Conservation (phyloP, 225 moss, liverwort and hornwort genomes). For the Physcomitrellopsis africana region DNA sequence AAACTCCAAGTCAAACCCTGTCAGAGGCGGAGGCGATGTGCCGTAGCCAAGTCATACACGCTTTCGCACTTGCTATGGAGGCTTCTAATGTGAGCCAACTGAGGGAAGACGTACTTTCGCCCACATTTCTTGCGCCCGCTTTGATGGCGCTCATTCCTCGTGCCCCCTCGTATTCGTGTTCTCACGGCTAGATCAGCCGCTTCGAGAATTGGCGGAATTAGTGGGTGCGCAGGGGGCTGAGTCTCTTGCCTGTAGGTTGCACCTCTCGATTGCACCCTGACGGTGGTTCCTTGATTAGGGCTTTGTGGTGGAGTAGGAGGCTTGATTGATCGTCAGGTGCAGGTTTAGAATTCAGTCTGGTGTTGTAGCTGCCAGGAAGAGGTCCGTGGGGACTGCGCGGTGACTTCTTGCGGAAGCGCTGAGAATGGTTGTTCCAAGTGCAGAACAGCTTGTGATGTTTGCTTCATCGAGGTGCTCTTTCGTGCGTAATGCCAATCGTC, state of each 20-base stretch:
- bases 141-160: no score
- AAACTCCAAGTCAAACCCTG: neutral
- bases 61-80: neutral
- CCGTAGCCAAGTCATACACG: slow-evolving; percentile 3
- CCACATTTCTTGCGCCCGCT: no score
- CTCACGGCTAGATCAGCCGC: neutral
- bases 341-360: no score
- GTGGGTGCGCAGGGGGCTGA: no score
- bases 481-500: neutral
- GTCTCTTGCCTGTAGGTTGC: neutral
- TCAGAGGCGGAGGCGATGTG: neutral
- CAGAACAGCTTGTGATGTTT: no score
- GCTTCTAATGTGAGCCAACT: neutral
- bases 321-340: no score
- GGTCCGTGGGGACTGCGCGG: neutral
- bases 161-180: neutral
- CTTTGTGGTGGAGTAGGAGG: no score
- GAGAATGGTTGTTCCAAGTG: neutral
- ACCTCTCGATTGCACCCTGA: no score
- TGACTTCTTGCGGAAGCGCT: neutral
- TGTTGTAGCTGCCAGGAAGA: no score
- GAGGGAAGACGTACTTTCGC: no score
- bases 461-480: neutral
- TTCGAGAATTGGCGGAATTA: no score
- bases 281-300: no score